These are phyloP conservation scores for Hymenotorrendiella dingleyae DNA, from an alignment of 2,329 filamentous ascomycete species.

Conservation along the genomic window DNA sequence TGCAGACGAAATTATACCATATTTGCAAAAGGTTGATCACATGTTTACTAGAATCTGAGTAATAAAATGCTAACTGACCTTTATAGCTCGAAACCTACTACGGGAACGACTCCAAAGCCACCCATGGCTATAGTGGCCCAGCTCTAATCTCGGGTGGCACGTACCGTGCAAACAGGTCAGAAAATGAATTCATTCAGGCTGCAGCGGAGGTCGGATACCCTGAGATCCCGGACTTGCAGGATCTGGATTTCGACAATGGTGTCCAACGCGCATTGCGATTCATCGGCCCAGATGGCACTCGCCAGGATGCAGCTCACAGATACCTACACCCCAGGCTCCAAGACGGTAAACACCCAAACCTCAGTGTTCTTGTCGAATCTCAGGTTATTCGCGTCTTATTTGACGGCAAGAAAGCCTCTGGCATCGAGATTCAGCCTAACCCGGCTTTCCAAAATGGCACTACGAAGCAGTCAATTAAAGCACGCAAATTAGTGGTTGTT, in stretches of 20 bases:
- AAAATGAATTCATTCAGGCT: conserved; percentile 45
- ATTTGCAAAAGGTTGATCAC: conserved; percentile 36
- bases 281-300: conserved; percentile 41
- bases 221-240: conserved; percentile 45
- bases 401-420: conserved; percentile 24
- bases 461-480: conserved; percentile 19
- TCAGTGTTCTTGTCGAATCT: conserved; percentile 50
- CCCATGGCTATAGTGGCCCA: conserved; percentile 48
- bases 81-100: conserved; percentile 45
- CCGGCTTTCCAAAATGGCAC: conserved; percentile 27
- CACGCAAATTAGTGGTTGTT: conserved; percentile 46
- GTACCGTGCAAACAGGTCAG: conserved; percentile 32
- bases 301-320: conserved; percentile 47
- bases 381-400: conserved; percentile 49
- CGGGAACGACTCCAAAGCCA: conserved; percentile 6
- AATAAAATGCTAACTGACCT: conserved; percentile 17
- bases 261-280: conserved; percentile 39
- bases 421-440: conserved; percentile 47
- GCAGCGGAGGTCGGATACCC: conserved; percentile 40
- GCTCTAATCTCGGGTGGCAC: conserved; percentile 46
- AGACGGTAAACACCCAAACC: conserved; percentile 42
- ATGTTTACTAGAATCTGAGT: not conserved
- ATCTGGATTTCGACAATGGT: conserved; percentile 33
- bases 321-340: conserved; percentile 46
- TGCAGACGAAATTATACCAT: conserved; percentile 43